Evolutionary conservation across 2,329 filamentous ascomycete species (phyloP).

Genomic region (Fragosphaeria purpurea): DNA sequence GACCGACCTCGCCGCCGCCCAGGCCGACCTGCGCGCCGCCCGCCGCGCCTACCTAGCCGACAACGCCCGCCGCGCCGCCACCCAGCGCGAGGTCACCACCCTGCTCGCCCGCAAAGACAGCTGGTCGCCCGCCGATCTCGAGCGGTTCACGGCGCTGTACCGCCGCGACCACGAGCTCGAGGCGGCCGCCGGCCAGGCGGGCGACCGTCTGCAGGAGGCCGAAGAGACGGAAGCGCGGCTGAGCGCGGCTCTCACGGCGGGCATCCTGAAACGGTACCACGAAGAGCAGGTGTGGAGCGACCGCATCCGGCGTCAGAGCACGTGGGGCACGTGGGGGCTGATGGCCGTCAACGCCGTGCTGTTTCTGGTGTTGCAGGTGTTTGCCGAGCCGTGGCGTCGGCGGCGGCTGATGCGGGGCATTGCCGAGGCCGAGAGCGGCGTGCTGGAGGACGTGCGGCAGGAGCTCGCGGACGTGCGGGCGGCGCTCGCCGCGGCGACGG

Average conservation of each 20-base stretch:
- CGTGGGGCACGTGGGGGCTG: conserved; percentile 95
- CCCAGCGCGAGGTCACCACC: conserved; percentile 91
- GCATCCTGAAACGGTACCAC: conserved; percentile 86
- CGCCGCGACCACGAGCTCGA: conserved; percentile 89
- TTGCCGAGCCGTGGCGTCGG: conserved; percentile 88
- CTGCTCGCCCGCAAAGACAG: conserved; percentile 88
- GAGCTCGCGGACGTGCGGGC: conserved; percentile 29
- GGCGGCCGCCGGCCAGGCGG: conserved; percentile 63
- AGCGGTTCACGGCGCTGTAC: conserved; percentile 89
- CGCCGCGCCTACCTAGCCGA: conserved; percentile 74
- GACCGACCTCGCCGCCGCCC: conserved; percentile 44
- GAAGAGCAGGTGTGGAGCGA: conserved; percentile 99
- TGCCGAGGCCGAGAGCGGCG: conserved; percentile 62
- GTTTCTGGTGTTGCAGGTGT: conserved; percentile 75
- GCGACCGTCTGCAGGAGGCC: conserved; percentile 60
- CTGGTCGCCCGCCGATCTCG: conserved; percentile 78
- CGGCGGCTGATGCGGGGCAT: conserved; percentile 71
- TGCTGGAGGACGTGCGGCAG: conserved; percentile 37
- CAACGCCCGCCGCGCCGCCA: conserved; percentile 71
- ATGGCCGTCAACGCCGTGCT: conserved; percentile 95
- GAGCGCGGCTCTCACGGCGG: conserved; percentile 63
- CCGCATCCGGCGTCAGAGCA: conserved; percentile 89
- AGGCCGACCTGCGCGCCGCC: conserved; percentile 56
- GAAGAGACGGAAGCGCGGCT: conserved; percentile 75
- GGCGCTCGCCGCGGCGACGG: conserved; percentile 16